A percentile compares a stretch with the other conserved stretches of the same genome.
phyloP scores from a whole-genome alignment of 164 flowering plant species.

The Sedum album region DNA sequence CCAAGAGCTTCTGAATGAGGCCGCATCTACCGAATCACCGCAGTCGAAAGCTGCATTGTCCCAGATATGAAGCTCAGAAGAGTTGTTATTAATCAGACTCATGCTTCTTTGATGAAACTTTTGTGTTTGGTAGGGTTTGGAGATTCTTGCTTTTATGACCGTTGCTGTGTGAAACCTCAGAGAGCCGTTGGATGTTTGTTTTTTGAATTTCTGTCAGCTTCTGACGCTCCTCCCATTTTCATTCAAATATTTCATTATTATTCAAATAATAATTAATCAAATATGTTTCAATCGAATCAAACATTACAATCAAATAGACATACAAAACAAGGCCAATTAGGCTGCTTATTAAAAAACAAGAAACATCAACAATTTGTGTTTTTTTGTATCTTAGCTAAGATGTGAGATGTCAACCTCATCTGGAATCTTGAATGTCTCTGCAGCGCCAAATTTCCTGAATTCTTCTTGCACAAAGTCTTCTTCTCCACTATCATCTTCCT shows the following conservation, averaged over 20 bases:
- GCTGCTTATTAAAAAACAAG: neutral
- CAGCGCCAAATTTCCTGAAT: constrained; percentile 8
- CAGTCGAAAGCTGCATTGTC: constrained; percentile 4
- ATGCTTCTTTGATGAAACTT: neutral
- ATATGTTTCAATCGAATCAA: neutral
- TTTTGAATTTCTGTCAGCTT: neutral
- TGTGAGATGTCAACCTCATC: constrained; percentile 7
- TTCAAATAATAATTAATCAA: too few species aligned
- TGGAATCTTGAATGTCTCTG: constrained; percentile 5
- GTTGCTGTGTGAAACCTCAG: neutral
- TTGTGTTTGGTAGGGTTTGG: neutral
- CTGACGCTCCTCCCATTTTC: neutral
- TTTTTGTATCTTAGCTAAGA: constrained; percentile 1
- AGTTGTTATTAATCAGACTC: neutral
- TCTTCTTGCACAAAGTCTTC: constrained; percentile 4
- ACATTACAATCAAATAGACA: neutral
- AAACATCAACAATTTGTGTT: neutral
- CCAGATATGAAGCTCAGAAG: neutral
- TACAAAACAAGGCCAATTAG: neutral
- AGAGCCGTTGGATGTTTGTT: neutral
- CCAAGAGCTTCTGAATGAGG: neutral
- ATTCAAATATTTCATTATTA: too few species aligned
- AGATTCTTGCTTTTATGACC: neutral
- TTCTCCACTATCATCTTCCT: constrained; percentile 7
- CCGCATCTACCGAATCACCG: neutral